Conservation (phyloP, 805 yeast species). For the Ogataea nitratoaversa region DNA sequence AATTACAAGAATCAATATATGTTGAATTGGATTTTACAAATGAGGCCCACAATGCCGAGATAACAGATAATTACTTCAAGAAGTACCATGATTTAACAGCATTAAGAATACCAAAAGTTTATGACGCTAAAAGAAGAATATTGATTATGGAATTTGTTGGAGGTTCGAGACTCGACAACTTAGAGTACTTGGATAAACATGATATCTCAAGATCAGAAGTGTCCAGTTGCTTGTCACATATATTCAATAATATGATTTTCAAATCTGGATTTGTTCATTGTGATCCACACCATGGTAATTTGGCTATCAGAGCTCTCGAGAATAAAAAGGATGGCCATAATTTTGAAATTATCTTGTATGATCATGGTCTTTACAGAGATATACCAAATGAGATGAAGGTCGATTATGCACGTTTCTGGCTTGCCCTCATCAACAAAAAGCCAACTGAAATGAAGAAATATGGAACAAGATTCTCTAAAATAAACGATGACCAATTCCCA, state of each 20-base stretch:
- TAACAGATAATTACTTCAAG: slow-evolving; percentile 65
- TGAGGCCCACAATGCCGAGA: slow-evolving; percentile 78
- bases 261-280: slow-evolving; percentile 91
- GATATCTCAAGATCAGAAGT: slow-evolving; percentile 73
- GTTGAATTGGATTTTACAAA: slow-evolving; percentile 87
- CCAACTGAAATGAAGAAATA: slow-evolving; percentile 61
- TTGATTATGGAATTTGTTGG: slow-evolving; percentile 82
- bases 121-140: slow-evolving; percentile 63
- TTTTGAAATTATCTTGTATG: slow-evolving; percentile 88
- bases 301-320: slow-evolving; percentile 64
- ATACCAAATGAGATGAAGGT: slow-evolving; percentile 74
- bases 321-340: slow-evolving; percentile 46
- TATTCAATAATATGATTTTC: slow-evolving; percentile 93
- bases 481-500: slow-evolving; percentile 72
- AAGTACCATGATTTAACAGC: slow-evolving; percentile 61
- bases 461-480: slow-evolving; percentile 75
- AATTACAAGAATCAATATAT: slow-evolving; percentile 76
- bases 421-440: slow-evolving; percentile 74
- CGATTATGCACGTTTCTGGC: slow-evolving; percentile 89
- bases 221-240: slow-evolving; percentile 79
- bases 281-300: slow-evolving; percentile 97
- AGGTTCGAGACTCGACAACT: slow-evolving; percentile 81
- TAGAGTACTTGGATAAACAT: slow-evolving; percentile 56
- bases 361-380: slow-evolving; percentile 89
- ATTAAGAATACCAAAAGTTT: slow-evolving; percentile 69